Base-by-base conservation (phyloP, 2,329 filamentous ascomycete genomes). In the Arthrobotrys musiformis region DNA sequence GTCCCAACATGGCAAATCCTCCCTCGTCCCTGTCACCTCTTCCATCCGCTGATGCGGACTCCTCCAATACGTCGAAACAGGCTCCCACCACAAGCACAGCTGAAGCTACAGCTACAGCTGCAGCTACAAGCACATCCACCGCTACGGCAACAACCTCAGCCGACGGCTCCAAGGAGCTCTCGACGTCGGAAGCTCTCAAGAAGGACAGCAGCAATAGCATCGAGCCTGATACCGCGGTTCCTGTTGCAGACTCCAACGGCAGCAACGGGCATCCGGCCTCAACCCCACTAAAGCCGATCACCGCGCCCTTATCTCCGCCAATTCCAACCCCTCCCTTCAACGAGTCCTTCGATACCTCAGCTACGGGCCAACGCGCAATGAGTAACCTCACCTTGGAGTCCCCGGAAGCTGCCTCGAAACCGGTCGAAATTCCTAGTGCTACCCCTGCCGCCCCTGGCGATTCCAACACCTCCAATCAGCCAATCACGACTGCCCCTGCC, bases 271-370 rank as follows among this genome's bases (percentile, higher is more conserved):
- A 30, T 6, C 44, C 33, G 26, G 22, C 63, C 40, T 63, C 69
- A 15, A 58, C 54, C 30, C 33, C 33, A 9, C 48, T 68, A 75
- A 80, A 81, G 70, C 79, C 76, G 61, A 79, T 81, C 70, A 80
- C 79, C 66, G 80, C 80, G 30, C 80, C 80, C 67, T 74, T 79
- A 70, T 81, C 80, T 52, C 79, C 79, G 66, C 79, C 77, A 42
- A 81, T 81, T 52, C 80, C 81, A 63, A 78, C 79, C 40, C 79
- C 79, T 69, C 81, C 79, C 54, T 81, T 82, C 70, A 79, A 80
- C 60, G 78, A 81, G 67, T 82, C 82, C 81, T 82, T 82, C 19
- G 83, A 81, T 66, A 79, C 74, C 60, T 70, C 80, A 28, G 73
- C 40, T 24, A 52, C 56, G 9, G 73, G 52, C 6, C 73, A 70